Evolutionary conservation across 805 yeast species (phyloP).

Genomic region (Wickerhamiella alocasiicola): DNA sequence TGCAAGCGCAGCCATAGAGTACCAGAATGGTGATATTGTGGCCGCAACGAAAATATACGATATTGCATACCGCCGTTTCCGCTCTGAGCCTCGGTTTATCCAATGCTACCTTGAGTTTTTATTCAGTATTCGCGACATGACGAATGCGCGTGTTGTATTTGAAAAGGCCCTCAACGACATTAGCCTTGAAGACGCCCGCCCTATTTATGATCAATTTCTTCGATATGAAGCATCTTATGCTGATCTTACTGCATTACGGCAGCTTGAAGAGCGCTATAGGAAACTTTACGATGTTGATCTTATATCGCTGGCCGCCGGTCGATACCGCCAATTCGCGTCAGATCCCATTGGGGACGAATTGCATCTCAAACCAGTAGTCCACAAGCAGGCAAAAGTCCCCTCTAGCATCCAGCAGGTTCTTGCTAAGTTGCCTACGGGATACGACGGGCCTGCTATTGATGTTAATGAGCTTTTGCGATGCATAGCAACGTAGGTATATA

Average conservation of each 20-base stretch:
- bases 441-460: slow-evolving; percentile 1
- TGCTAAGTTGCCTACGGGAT: neutral
- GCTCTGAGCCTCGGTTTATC: slow-evolving; percentile 48
- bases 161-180: slow-evolving; percentile 60
- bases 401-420: neutral
- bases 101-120: slow-evolving; percentile 61
- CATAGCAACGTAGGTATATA: too few relatives aligned
- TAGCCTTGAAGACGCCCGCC: slow-evolving; percentile 30
- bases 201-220: slow-evolving; percentile 46
- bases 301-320: slow-evolving; percentile 28
- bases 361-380: neutral
- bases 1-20: slow-evolving; percentile 75
- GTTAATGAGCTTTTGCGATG: too few relatives aligned
- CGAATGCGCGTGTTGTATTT: slow-evolving; percentile 67
- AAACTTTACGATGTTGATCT: slow-evolving; percentile 45
- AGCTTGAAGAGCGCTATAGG: slow-evolving; percentile 53
- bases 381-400: neutral
- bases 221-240: slow-evolving; percentile 59
- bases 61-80: slow-evolving; percentile 52
- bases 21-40: slow-evolving; percentile 40
- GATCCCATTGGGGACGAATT: slow-evolving; percentile 14
- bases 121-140: slow-evolving; percentile 52
- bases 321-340: slow-evolving; percentile 14
- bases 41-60: slow-evolving; percentile 70
- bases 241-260: slow-evolving; percentile 51